These are phyloP conservation scores for Dissophora globulifera DNA, from an alignment of 192 early-diverging fungal genomes.

Conservation along the genomic window DNA sequence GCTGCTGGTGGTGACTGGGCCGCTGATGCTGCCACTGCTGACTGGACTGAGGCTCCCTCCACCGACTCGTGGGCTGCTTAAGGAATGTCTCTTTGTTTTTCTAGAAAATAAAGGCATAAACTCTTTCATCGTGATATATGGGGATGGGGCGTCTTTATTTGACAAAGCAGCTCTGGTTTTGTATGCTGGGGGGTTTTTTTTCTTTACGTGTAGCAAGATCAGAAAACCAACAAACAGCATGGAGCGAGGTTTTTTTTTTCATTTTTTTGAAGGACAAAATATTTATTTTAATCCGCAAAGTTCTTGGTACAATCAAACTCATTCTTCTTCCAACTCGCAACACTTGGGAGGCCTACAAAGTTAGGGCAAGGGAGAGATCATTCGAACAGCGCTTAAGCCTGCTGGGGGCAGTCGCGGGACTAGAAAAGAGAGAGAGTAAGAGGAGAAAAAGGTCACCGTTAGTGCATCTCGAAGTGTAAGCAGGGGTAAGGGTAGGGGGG, in stretches of 20 bases:
- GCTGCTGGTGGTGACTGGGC: constrained; percentile 22
- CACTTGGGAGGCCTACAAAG: constrained; percentile 33
- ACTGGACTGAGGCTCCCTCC: constrained; percentile 36
- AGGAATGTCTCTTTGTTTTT: not conserved
- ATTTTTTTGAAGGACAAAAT: too few relatives aligned
- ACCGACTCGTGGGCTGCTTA: constrained; percentile 40
- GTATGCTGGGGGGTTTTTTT: too few relatives aligned
- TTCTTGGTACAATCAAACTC: not conserved
- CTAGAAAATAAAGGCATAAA: not conserved
- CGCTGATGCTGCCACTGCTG: constrained; percentile 39
- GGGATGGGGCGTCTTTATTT: too few relatives aligned
- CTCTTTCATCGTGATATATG: too few relatives aligned
- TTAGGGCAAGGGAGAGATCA: constrained; percentile 6
- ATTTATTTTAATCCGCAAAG: constrained; percentile 7
- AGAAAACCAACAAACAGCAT: too few relatives aligned
- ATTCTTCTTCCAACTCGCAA: constrained; percentile 47
- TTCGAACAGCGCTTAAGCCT: constrained; percentile 30
- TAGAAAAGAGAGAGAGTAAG: not conserved
- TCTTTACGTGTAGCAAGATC: too few relatives aligned
- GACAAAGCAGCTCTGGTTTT: too few relatives aligned
- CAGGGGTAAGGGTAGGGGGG: too few relatives aligned
- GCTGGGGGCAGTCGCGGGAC: constrained; percentile 53
- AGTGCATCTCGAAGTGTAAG: too few relatives aligned
- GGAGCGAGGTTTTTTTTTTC: too few relatives aligned
- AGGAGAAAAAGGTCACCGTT: not conserved